Conservation (phyloP, 176 grass and related monocot genomes). For the Musa acuminata region DNA sequence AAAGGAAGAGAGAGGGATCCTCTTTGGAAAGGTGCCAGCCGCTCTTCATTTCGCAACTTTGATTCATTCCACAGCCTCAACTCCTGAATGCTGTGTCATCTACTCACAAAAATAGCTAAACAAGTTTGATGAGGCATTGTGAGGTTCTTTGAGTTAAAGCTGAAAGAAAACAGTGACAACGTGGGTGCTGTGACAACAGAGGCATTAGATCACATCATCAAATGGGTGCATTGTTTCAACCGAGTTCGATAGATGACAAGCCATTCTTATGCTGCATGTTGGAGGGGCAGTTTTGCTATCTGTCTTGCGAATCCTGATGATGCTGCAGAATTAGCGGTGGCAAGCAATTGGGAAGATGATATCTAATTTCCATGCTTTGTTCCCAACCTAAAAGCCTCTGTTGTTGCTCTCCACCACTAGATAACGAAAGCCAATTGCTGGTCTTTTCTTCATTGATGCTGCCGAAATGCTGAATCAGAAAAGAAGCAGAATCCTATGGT, state of each 20-base stretch:
- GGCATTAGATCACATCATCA: neutral
- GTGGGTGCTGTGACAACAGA: neutral
- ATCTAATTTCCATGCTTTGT: slow-evolving; percentile 19
- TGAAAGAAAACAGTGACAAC: too few species aligned
- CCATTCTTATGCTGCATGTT: neutral
- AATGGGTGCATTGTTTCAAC: slow-evolving; percentile 13
- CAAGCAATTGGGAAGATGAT: slow-evolving; percentile 6
- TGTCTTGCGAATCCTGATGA: slow-evolving; percentile 9
- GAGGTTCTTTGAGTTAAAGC: too few species aligned
- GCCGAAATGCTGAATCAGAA: neutral
- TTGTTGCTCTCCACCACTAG: slow-evolving; percentile 14
- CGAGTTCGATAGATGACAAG: neutral
- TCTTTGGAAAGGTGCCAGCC: too few species aligned
- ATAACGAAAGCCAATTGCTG: neutral
- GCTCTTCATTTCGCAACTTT: too few species aligned
- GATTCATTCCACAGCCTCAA: too few species aligned
- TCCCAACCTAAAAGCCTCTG: slow-evolving; percentile 23
- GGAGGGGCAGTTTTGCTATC: neutral
- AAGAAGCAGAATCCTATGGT: too few species aligned
- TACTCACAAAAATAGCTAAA: too few species aligned
- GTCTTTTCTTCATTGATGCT: neutral
- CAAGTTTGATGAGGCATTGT: too few species aligned
- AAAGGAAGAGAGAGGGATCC: too few species aligned
- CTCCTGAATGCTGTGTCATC: too few species aligned
- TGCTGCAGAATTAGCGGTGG: slow-evolving; percentile 4